Evolutionary conservation across 1,284 basidiomycete genomes (phyloP).

Genomic region (Ganoderma boninense): DNA sequence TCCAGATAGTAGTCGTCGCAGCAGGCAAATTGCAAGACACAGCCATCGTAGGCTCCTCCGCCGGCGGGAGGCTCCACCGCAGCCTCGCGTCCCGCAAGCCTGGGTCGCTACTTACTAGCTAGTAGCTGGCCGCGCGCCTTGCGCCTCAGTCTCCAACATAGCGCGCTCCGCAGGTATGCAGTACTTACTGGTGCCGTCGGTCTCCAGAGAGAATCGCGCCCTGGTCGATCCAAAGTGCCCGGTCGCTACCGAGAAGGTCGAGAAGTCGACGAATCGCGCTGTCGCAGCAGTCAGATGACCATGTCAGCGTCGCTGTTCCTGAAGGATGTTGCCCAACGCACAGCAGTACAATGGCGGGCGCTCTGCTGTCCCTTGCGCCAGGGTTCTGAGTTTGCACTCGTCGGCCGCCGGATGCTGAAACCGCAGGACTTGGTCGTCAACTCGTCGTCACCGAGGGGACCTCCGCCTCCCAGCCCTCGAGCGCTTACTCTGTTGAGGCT

Average conservation of each 20-base stretch:
- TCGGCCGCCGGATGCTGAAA: background rate
- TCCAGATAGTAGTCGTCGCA: background rate
- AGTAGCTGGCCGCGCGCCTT: too few relatives aligned
- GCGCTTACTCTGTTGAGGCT: too few relatives aligned
- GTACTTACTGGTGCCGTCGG: background rate
- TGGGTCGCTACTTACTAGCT: background rate
- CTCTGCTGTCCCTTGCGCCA: background rate
- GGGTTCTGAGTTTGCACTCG: background rate
- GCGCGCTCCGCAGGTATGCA: background rate
- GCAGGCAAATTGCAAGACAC: background rate
- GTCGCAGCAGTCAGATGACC: background rate
- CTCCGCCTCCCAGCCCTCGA: background rate
- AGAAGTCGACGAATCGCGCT: background rate
- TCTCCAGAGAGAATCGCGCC: background rate
- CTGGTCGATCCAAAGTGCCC: background rate
- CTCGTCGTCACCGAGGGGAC: background rate
- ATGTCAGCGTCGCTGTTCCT: background rate
- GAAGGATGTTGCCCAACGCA: background rate
- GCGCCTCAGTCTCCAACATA: background rate
- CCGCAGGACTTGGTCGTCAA: background rate
- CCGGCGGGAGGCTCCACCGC: background rate
- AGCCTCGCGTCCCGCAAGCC: background rate
- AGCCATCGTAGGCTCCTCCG: background rate
- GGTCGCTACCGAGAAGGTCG: background rate
- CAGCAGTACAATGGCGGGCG: background rate